Base-by-base conservation (phyloP, 75 land plant species). In the Larix kaempferi region DNA sequence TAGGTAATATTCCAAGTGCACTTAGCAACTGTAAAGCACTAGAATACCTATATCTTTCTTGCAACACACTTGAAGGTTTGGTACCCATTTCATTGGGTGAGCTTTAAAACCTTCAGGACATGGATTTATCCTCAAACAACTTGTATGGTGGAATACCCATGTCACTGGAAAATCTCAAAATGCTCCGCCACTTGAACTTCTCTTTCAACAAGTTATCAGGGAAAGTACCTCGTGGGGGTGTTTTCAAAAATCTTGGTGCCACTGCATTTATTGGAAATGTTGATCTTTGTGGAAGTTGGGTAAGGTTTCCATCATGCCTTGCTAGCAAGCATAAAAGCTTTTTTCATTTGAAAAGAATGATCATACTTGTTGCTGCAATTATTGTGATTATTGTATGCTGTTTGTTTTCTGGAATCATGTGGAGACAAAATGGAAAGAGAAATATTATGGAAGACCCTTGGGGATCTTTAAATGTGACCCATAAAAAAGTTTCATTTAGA, bases 61-160 rank as follows among this genome's bases (percentile, higher is more conserved):
- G 19, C 0, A 89, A 89, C 71, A 11, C 58, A 16, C 73, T 89
- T 44, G 41, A 77, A 8, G 88, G 91, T 49, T 19, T 19, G 2
- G 65, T 88, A 25, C 90, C 87, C 0, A 29, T 19, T 26, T 55
- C 62, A 33, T 15, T 83, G 5, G 69, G 23, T 22, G 56, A 78
- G 29, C 76, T 71, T 60, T 7, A 41, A 37, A 57, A 72, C 5
- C 74, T 85, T 5, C n/a, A 6, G 14, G 69, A 59, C 19, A 3
- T 89, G 33, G 73, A 82, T 19, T 76, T 89, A 37, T 76, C 84
- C 14, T 17, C 64, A 1, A 89, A 89, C 27, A 29, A n/a, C 59
- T 79, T 37, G 56, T 84, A 49, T 71, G 64, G 64, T 23, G 77
- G 7, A 71, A 49, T n/a, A 59, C 79, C 8, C 22, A 60, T 15